These are phyloP conservation scores for Apiospora saccharicola DNA, from an alignment of 2,329 filamentous ascomycete species.

Conservation along the genomic window DNA sequence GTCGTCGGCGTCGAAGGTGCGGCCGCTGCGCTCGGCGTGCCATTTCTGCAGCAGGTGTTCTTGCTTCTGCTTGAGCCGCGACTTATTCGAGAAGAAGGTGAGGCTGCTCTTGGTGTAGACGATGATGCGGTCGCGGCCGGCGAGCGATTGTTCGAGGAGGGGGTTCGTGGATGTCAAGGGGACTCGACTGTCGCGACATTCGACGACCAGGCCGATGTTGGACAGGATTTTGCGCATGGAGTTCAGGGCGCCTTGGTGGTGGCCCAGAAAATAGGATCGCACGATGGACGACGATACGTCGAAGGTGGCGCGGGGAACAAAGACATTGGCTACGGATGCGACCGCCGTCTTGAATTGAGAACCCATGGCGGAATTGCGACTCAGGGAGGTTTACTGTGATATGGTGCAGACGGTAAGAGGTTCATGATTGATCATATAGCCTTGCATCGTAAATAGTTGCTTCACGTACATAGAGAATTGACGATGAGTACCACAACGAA, in stretches of 20 bases:
- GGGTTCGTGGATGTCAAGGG: conserved; percentile 91
- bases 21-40: conserved; percentile 35
- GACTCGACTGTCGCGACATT: conserved; percentile 92
- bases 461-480: background rate
- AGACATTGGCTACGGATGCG: conserved; percentile 61
- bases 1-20: conserved; percentile 22
- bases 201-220: conserved; percentile 86
- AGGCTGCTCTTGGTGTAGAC: conserved; percentile 93
- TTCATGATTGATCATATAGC: background rate
- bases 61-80: conserved; percentile 35
- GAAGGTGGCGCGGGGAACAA: conserved; percentile 79
- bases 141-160: conserved; percentile 80
- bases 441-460: background rate
- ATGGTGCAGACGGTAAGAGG: background rate
- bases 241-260: conserved; percentile 82
- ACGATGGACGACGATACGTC: conserved; percentile 76
- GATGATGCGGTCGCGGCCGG: conserved; percentile 76
- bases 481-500: background rate
- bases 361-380: background rate
- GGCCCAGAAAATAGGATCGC: conserved; percentile 92
- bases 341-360: background rate
- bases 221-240: conserved; percentile 85
- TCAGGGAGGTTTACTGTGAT: conserved; percentile 1
- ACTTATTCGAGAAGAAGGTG: conserved; percentile 47
- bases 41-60: conserved; percentile 31